Evolutionary conservation across 2,329 filamentous ascomycete genomes (phyloP), one percentile per base, ranked within the genome.

Genomic region (Sporothrix humicola): DNA sequence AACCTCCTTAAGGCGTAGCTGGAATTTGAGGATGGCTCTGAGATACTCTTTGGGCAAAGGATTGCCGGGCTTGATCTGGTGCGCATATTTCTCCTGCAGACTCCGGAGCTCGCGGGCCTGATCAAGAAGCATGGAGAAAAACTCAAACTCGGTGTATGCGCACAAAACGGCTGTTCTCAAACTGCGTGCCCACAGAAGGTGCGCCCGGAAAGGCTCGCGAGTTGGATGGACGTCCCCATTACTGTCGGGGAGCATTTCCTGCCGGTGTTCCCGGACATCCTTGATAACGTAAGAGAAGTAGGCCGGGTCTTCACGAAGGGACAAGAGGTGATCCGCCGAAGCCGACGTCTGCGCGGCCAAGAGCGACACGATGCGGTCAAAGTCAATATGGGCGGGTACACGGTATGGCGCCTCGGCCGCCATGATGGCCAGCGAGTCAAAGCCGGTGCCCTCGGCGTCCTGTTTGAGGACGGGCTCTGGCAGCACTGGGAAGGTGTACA

Each of bases 291-390:
- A 81, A 3, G 82, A 79, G 75, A 90, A 90, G 79, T 89, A 90
- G 0, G 79, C 79, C 0, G 88, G 88, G 77, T 91, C 89, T 76
- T 91, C 88, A 8, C 88, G 83, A 2, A 91, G 79, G 0, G 82
- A 77, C 84, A 84, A 87, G 0, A 89, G 59, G 76, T 90, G 86
- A 78, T 90, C 88, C 72, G 88, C 84, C 0, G 84, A 83, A 3
- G 82, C 81, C 0, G 81, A 77, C 0, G 76, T 76, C 74, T 81
- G 83, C 0, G 85, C 85, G 1, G 77, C 78, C 2, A 70, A 37
- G 17, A 70, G 37, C 15, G 56, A 31, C 1, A 61, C n/a, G 9
- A 61, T 42, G 23, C 31, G 56, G 3, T 13, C 17, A 17, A 42
- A 31, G 23, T 61, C 56, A 3, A 42, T 42, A 1, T 31, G 17